Evolutionary conservation across 2,329 filamentous ascomycete genomes (phyloP), one percentile per base, ranked within the genome.

Genomic region (Bipolaris victoriae): DNA sequence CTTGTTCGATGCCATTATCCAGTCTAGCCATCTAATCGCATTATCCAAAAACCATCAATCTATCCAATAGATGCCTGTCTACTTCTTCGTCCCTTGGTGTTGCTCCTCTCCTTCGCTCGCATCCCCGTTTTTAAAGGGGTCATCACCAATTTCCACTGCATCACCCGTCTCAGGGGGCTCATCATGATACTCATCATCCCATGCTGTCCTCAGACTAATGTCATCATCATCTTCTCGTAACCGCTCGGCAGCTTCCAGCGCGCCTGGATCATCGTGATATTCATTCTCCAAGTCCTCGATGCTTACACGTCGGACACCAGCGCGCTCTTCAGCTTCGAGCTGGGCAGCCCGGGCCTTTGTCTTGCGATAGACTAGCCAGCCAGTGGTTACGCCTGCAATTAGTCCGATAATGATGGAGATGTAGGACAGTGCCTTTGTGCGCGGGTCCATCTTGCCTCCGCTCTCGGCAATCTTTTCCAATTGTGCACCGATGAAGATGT

Each of bases 401-500:
- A 86, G 84, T 26, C 91, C 90, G 56, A 93, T 76, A 13, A 86
- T 72, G 76, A 98, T 97, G 78, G 88, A 89, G 22, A 88, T 76
- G 74, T 96, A 97, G 77, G 95, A 96, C 68, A 98, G 81, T 26
- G 87, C 83, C 75, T 93, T 95, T 62, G 91, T 90, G 61, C 84
- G 83, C 3, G 84, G 78, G 58, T 90, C 88, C 94, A 98, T 97
- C 65, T 89, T 85, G 71, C 91, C 91, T 61, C 89, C 90, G 55
- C 86, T 85, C 68, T 96, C 90, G n/a, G 90, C 91, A 33, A 99
- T 86, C 50, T 88, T 82, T 43, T 91, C 92, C 15, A 99, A 81
- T 53, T 92, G 86, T 70, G 86, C 88, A 60, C 95, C 95, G 69
- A 99, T 92, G 78, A 97, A 99, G 67, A 96, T 87, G 73, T 96